A percentile compares a stretch with the other conserved stretches of the same genome.
These are phyloP conservation scores for Dactylellina parvicollis DNA, from an alignment of 2,329 filamentous ascomycete species.

Conservation along the genomic window DNA sequence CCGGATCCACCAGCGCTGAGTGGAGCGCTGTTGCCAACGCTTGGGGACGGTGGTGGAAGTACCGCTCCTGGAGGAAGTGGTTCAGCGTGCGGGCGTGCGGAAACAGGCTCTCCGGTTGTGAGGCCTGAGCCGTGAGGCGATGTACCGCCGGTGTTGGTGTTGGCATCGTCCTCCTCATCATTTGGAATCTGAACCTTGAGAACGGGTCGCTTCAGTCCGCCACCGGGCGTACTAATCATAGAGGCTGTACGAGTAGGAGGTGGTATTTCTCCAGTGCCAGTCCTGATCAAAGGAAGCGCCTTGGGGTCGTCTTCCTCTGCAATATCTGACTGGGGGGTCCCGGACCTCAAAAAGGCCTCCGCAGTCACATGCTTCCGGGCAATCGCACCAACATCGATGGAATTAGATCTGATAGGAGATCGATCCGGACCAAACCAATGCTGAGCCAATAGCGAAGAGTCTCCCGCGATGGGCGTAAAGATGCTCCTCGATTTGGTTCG, in stretches of 20 bases:
- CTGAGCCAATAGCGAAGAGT: conserved; percentile 58
- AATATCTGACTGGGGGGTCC: conserved; percentile 59
- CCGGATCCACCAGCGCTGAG: conserved; percentile 90
- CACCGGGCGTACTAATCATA: conserved; percentile 68
- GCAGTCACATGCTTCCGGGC: conserved; percentile 65
- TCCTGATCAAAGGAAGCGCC: conserved; percentile 45
- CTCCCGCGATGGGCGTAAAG: conserved; percentile 87
- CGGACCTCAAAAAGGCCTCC: conserved; percentile 27
- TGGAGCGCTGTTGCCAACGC: conserved; percentile 71
- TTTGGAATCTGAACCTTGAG: conserved; percentile 95
- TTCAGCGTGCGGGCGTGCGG: conserved; percentile 63
- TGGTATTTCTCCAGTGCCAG: conserved; percentile 58
- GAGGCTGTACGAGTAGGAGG: conserved; percentile 76
- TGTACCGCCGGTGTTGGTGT: conserved; percentile 77
- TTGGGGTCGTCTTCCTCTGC: conserved; percentile 62
- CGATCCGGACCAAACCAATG: conserved; percentile 57
- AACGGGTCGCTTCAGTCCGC: conserved; percentile 73
- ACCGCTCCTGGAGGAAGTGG: conserved; percentile 70
- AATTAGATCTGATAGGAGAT: conserved; percentile 68
- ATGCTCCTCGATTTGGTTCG: conserved; percentile 89
- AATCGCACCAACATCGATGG: conserved; percentile 71
- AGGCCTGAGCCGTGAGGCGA: conserved; percentile 68
- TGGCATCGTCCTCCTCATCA: conserved; percentile 80
- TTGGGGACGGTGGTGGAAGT: conserved; percentile 90
- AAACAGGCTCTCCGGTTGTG: conserved; percentile 68